These are phyloP conservation scores for Calonectria multiphialidica DNA, from an alignment of 2,329 filamentous ascomycete genomes.

Conservation along the genomic window DNA sequence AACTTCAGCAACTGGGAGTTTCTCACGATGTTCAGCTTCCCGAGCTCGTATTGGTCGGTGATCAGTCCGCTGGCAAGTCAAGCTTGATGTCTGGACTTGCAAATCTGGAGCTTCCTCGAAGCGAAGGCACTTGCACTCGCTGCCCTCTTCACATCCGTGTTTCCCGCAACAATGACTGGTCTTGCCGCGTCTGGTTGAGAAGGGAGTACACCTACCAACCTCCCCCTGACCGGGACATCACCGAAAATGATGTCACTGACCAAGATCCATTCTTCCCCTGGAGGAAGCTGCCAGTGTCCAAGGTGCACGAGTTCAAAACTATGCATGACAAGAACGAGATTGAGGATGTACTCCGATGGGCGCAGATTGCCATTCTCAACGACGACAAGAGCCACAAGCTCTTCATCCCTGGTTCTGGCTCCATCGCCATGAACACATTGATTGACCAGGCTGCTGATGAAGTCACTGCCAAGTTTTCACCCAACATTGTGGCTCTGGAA, in stretches of 20 bases:
- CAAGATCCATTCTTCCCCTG: constrained; percentile 74
- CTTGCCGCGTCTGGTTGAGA: constrained; percentile 75
- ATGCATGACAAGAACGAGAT: constrained; percentile 73
- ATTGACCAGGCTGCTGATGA: constrained; percentile 52
- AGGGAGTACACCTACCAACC: constrained; percentile 71
- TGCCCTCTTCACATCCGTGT: constrained; percentile 86
- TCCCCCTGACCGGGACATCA: constrained; percentile 52
- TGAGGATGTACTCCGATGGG: constrained; percentile 76
- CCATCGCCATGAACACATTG: constrained; percentile 51
- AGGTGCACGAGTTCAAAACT: constrained; percentile 71
- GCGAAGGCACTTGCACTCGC: constrained; percentile 80
- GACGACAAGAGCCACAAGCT: constrained; percentile 65
- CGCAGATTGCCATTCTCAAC: constrained; percentile 83
- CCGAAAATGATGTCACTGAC: constrained; percentile 60
- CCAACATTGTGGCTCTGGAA: constrained; percentile 83
- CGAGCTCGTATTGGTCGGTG: constrained; percentile 85
- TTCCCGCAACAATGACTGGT: constrained; percentile 70
- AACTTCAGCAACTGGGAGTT: constrained; percentile 79
- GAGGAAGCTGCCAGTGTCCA: constrained; percentile 60
- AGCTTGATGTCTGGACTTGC: constrained; percentile 74
- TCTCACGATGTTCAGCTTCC: constrained; percentile 79
- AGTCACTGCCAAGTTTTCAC: constrained; percentile 78
- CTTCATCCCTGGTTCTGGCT: constrained; percentile 65
- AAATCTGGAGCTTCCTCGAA: constrained; percentile 79
- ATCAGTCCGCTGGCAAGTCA: constrained; percentile 88